phyloP scores from a whole-genome alignment of 345 rosid genomes.

The Gossypium rotundifolium region DNA sequence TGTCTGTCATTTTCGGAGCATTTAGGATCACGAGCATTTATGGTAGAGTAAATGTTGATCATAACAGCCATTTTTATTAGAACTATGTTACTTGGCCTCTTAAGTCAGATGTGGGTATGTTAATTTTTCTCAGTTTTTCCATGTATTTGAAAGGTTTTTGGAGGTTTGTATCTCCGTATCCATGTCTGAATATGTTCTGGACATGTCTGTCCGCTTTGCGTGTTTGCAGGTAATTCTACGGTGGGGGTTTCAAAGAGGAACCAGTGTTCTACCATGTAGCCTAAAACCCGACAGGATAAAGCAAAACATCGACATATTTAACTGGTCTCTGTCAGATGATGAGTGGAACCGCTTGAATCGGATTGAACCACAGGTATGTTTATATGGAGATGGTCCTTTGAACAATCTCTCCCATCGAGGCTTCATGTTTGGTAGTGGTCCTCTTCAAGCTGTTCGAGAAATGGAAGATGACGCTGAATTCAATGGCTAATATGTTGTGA shows the following conservation, averaged over 20 bases:
- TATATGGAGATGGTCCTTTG: conserved; percentile 39
- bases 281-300: conserved; percentile 46
- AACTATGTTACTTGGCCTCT: too few relatives aligned
- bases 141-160: not conserved
- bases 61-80: too few relatives aligned
- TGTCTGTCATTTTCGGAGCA: too few relatives aligned
- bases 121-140: not conserved
- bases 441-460: conserved; percentile 49
- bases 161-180: not conserved
- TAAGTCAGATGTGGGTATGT: not conserved
- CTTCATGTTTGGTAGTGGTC: conserved; percentile 38
- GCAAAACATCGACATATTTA: conserved; percentile 43
- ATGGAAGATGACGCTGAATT: conserved; percentile 45
- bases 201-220: not conserved
- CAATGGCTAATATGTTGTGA: conserved; percentile 17
- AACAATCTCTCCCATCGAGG: conserved; percentile 31
- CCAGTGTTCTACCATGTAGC: conserved; percentile 57
- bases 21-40: too few relatives aligned
- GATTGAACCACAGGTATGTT: conserved; percentile 52
- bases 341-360: conserved; percentile 44
- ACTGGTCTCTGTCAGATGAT: conserved; percentile 42
- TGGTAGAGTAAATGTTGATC: too few relatives aligned
- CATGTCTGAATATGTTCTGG: not conserved
- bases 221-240: conserved; percentile 41
- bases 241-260: conserved; percentile 63